These are phyloP conservation scores for Ophiostoma quercus DNA, from an alignment of 2,329 filamentous ascomycete species.

Conservation along the genomic window DNA sequence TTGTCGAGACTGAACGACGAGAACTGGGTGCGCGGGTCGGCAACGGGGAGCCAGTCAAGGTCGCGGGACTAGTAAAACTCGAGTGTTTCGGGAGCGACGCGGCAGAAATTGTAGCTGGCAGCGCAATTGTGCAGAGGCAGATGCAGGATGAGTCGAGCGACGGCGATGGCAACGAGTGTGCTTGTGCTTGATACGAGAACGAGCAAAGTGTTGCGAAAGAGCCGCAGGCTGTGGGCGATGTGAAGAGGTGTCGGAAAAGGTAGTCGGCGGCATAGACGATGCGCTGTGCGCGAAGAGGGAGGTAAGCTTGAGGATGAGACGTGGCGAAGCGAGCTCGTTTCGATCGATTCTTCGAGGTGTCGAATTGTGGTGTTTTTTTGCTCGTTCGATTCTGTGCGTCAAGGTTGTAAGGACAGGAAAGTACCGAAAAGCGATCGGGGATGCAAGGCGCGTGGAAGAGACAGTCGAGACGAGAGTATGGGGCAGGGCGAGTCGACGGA, in stretches of 20 bases:
- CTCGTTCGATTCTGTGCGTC: background rate
- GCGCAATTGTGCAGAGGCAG: background rate
- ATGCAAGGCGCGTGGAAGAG: background rate
- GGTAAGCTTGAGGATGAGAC: background rate
- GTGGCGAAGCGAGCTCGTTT: background rate
- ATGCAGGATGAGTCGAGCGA: background rate
- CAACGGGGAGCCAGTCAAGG: background rate
- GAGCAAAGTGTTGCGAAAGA: background rate
- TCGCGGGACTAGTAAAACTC: background rate
- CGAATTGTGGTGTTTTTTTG: no score
- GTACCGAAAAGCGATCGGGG: background rate
- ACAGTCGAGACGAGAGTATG: background rate
- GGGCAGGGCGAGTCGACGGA: background rate
- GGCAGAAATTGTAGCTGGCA: background rate
- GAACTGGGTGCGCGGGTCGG: background rate
- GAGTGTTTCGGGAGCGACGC: background rate
- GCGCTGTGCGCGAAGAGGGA: conserved; percentile 2
- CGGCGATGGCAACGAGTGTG: background rate
- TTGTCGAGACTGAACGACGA: background rate
- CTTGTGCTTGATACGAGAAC: background rate
- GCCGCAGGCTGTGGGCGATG: background rate
- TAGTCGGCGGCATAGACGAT: conserved; percentile 15
- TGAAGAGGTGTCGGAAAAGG: no score
- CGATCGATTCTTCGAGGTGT: background rate
- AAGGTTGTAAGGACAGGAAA: background rate